phyloP scores from a whole-genome alignment of 139 green algal species.

The Micractinium conductrix region DNA sequence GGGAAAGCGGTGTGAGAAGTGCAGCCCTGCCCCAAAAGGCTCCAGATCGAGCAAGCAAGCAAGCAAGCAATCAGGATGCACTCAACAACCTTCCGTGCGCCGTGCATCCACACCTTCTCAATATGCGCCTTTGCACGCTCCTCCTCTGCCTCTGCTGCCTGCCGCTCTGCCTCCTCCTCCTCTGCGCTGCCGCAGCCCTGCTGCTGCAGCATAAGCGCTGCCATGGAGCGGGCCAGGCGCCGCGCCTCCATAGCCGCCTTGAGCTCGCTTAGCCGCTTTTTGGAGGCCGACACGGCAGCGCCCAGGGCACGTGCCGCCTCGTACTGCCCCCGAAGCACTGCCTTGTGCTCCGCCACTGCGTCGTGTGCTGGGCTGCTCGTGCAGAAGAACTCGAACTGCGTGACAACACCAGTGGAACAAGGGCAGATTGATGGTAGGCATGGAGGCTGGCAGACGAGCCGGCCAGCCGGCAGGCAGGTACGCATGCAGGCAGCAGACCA shows the following conservation, averaged over 20 bases:
- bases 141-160: conserved; percentile 61
- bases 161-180: neutral
- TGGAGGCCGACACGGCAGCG: conserved; percentile 42
- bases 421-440: neutral
- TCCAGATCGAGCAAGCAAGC: too few species aligned
- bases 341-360: conserved; percentile 89
- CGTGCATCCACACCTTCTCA: conserved; percentile 17
- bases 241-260: conserved; percentile 73
- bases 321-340: conserved; percentile 82
- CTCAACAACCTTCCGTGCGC: neutral
- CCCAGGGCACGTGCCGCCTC: conserved; percentile 75
- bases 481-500: neutral
- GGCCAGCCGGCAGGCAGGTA: neutral
- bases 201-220: conserved; percentile 26
- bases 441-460: neutral
- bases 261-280: conserved; percentile 70
- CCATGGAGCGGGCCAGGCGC: conserved; percentile 67
- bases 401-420: neutral
- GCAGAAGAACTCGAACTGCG: conserved; percentile 83
- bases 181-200: neutral
- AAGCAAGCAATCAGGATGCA: neutral
- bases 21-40: too few species aligned
- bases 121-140: conserved; percentile 49
- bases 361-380: conserved; percentile 83
- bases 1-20: neutral